Evolutionary conservation across 352 stramenopile species (phyloP).

Genomic region (Phytophthora palmivora): DNA sequence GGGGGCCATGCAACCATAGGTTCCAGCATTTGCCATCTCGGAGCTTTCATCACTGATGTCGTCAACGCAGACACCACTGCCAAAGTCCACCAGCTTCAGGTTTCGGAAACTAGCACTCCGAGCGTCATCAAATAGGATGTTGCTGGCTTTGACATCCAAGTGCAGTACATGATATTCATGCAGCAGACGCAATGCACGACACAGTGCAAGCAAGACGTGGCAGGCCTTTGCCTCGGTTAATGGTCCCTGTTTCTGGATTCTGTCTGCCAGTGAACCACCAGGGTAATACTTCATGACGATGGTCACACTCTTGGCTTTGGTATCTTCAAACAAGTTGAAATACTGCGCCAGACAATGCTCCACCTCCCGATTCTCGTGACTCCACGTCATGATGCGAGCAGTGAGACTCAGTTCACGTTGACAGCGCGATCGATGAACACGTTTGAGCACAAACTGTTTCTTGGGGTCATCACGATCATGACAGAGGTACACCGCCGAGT

Average conservation of each 20-base stretch:
- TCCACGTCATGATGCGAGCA: conserved; percentile 42
- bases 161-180: conserved; percentile 65
- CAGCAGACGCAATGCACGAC: conserved; percentile 51
- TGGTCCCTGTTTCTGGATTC: conserved; percentile 43
- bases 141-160: conserved; percentile 70
- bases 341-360: conserved; percentile 61
- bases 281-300: conserved; percentile 73
- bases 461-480: conserved; percentile 35
- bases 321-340: conserved; percentile 67
- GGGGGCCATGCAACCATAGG: conserved; percentile 72
- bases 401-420: conserved; percentile 54
- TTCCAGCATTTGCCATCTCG: conserved; percentile 36
- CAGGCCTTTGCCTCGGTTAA: conserved; percentile 45
- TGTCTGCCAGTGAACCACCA: conserved; percentile 59
- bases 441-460: conserved; percentile 60
- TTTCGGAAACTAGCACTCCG: conserved; percentile 44
- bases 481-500: conserved; percentile 66
- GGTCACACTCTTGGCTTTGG: conserved; percentile 50
- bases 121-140: conserved; percentile 68
- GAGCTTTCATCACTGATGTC: conserved; percentile 4
- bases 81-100: conserved; percentile 78
- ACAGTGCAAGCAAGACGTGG: conserved; percentile 53
- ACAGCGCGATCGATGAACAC: conserved; percentile 44
- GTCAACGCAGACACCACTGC: conserved; percentile 43
- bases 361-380: conserved; percentile 30